A percentile compares a stretch with the other conserved stretches of the same genome.
Evolutionary conservation across 2,329 filamentous ascomycete species (phyloP).

Genomic region (Scedosporium aurantiacum): DNA sequence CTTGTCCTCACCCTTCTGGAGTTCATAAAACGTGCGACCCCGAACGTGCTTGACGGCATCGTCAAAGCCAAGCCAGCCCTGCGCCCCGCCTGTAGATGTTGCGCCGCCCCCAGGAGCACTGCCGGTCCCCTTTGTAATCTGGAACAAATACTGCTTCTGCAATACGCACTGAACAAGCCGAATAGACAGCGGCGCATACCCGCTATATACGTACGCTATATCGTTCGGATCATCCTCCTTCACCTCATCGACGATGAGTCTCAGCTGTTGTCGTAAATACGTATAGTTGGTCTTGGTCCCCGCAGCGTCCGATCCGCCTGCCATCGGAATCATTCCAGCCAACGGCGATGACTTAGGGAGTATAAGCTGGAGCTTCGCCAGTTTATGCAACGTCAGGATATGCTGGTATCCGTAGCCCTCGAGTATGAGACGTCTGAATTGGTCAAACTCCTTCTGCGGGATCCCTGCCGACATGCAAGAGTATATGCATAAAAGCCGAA

Average conservation of each 20-base stretch:
- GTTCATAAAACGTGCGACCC: conserved; percentile 82
- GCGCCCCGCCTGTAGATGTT: conserved; percentile 37
- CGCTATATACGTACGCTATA: conserved; percentile 94
- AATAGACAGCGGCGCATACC: conserved; percentile 86
- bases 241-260: conserved; percentile 90
- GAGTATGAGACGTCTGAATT: conserved; percentile 75
- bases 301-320: conserved; percentile 39
- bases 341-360: conserved; percentile 65
- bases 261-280: conserved; percentile 73
- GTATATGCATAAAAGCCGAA: conserved; percentile 82
- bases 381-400: conserved; percentile 72
- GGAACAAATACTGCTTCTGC: conserved; percentile 75
- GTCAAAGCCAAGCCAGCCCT: conserved; percentile 90
- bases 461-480: conserved; percentile 84
- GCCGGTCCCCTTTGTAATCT: conserved; percentile 53
- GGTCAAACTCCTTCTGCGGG: conserved; percentile 77
- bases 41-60: conserved; percentile 79
- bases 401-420: conserved; percentile 95
- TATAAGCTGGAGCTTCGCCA: conserved; percentile 85
- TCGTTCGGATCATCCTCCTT: conserved; percentile 91
- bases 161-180: conserved; percentile 85
- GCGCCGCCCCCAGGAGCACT: conserved; percentile 18
- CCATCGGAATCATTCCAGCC: conserved; percentile 70
- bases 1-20: conserved; percentile 87
- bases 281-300: conserved; percentile 82